Conservation (phyloP, 495 filamentous ascomycete genomes). For the Xylaria palmicola region DNA sequence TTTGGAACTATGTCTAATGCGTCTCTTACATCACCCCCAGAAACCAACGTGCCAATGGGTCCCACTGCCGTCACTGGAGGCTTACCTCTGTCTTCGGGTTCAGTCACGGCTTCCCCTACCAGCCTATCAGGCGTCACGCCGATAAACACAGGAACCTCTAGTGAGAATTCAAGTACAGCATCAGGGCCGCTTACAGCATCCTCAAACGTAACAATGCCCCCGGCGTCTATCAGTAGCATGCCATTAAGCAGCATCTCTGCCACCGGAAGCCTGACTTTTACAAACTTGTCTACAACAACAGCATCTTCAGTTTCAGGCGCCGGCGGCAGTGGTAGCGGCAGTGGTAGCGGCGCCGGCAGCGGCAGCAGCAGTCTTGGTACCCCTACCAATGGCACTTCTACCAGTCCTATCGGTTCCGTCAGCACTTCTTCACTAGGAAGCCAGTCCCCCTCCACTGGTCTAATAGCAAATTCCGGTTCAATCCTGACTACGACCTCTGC, state of each 20-base stretch:
- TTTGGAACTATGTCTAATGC: neutral
- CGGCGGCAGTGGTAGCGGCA: neutral
- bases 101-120: neutral
- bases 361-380: neutral
- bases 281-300: slow-evolving; percentile 2
- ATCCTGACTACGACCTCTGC: neutral
- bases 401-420: too few relatives aligned
- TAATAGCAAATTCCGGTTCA: neutral
- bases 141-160: neutral
- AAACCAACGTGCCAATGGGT: neutral
- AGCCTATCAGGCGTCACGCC: neutral
- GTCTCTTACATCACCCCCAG: slow-evolving; percentile 11
- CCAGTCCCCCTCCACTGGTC: neutral
- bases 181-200: neutral
- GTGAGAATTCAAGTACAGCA: neutral
- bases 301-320: slow-evolving; percentile 11
- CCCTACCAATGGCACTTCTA: neutral
- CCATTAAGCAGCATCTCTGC: slow-evolving; percentile 19
- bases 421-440: neutral
- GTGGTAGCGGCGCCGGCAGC: neutral
- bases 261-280: slow-evolving; percentile 21
- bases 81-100: neutral
- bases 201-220: slow-evolving; percentile 6
- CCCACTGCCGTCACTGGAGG: neutral
- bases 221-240: slow-evolving; percentile 17